These are phyloP conservation scores for Kickxella alabastrina DNA, from an alignment of 192 early-diverging fungal genomes.

Conservation along the genomic window DNA sequence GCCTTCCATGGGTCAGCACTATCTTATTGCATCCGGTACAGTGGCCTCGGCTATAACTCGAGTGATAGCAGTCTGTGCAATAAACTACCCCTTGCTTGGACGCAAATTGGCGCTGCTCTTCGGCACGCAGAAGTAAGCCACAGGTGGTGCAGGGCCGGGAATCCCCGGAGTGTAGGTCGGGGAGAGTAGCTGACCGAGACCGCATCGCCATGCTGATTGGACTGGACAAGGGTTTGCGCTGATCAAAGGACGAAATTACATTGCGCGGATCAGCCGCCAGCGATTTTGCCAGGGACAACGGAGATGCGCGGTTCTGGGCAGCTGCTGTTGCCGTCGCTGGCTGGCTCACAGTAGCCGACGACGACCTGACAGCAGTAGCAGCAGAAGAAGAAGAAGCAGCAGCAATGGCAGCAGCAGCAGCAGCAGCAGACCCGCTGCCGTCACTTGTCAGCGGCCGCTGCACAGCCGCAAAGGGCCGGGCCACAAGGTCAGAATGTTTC, in stretches of 20 bases:
- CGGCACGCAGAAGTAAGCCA: constrained; percentile 15
- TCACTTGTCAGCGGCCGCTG: constrained; percentile 4
- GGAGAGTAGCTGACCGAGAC: constrained; percentile 44
- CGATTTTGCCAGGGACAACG: neutral
- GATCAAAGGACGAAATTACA: constrained; percentile 23
- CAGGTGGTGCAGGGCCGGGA: constrained; percentile 33
- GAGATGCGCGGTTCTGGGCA: neutral
- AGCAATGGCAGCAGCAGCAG: too few relatives aligned
- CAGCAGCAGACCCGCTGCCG: neutral
- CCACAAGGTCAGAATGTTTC: neutral
- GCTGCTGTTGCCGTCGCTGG: neutral
- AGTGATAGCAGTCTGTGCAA: constrained; percentile 51
- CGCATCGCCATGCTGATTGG: constrained; percentile 14
- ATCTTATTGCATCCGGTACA: constrained; percentile 46
- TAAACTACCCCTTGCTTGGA: constrained; percentile 40
- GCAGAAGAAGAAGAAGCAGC: too few relatives aligned
- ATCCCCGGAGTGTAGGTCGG: constrained; percentile 11
- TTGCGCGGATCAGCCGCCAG: constrained; percentile 8
- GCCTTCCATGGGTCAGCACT: constrained; percentile 49
- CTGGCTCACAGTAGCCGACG: too few relatives aligned
- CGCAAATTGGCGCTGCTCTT: constrained; percentile 51
- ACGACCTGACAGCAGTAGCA: too few relatives aligned
- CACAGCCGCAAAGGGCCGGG: constrained; percentile 7
- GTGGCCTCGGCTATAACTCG: constrained; percentile 48
- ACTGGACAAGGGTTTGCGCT: constrained; percentile 1